Evolutionary conservation across 2,329 filamentous ascomycete genomes (phyloP).

Genomic region (Trichophyton equinum): DNA sequence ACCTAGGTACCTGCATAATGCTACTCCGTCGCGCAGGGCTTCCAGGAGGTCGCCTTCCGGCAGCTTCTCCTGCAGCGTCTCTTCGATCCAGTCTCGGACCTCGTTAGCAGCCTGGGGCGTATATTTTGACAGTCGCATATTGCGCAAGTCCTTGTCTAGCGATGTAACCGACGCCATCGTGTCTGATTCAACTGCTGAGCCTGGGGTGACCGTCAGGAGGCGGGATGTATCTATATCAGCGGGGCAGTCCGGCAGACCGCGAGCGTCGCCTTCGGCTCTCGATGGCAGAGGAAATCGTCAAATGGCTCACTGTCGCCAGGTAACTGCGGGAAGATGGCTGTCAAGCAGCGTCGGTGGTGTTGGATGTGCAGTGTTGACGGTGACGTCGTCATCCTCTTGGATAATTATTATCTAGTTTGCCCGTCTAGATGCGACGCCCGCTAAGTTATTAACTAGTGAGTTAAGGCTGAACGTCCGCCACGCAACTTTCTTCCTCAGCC

Average conservation of each 20-base stretch:
- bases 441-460: not conserved
- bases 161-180: constrained; percentile 86
- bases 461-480: not conserved
- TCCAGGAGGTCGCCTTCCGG: constrained; percentile 67
- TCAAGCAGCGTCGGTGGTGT: not conserved
- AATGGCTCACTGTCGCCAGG: not conserved
- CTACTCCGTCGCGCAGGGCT: constrained; percentile 76
- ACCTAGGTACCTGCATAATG: constrained; percentile 70
- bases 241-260: not conserved
- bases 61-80: constrained; percentile 60
- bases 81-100: constrained; percentile 74
- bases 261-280: not conserved
- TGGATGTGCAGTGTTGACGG: not conserved
- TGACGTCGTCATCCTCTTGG: not conserved
- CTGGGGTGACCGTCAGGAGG: not conserved
- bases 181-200: not conserved
- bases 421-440: not conserved
- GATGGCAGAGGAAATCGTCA: not conserved
- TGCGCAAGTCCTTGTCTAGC: constrained; percentile 89
- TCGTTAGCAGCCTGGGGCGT: constrained; percentile 83
- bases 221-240: not conserved
- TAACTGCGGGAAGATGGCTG: not conserved
- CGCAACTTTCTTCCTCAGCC: constrained; percentile 3
- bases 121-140: constrained; percentile 82
- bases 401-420: not conserved